phyloP scores from a whole-genome alignment of 2,329 filamentous ascomycete species.

The Botryotinia globosa region DNA sequence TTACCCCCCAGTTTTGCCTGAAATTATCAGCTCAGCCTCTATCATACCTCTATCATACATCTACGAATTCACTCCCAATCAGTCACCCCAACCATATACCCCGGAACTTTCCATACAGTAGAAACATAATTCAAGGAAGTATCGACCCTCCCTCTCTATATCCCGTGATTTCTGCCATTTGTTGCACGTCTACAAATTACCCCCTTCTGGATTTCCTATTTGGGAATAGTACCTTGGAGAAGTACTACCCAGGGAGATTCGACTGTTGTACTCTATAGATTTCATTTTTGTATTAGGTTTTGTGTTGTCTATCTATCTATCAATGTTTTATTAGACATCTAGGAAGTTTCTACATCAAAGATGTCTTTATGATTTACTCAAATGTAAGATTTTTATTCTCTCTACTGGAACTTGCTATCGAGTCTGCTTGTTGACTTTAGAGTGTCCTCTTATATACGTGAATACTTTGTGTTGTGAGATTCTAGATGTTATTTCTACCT shows the following conservation, averaged over 20 bases:
- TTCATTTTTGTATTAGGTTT: neutral
- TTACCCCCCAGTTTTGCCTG: neutral
- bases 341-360: neutral
- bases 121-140: neutral
- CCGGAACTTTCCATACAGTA: neutral
- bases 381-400: neutral
- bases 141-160: neutral
- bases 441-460: no score
- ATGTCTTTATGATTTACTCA: neutral
- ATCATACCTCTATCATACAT: neutral
- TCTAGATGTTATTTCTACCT: no score
- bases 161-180: neutral
- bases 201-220: neutral
- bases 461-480: no score
- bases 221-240: neutral
- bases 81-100: neutral
- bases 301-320: neutral
- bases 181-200: neutral
- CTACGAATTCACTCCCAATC: neutral
- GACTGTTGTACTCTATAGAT: rapidly evolving
- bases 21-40: neutral
- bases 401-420: neutral
- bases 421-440: no score
- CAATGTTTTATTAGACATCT: neutral
- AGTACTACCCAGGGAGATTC: neutral